These are phyloP conservation scores for Trypethelium eluteriae DNA, from an alignment of 495 filamentous ascomycete genomes.

Conservation along the genomic window DNA sequence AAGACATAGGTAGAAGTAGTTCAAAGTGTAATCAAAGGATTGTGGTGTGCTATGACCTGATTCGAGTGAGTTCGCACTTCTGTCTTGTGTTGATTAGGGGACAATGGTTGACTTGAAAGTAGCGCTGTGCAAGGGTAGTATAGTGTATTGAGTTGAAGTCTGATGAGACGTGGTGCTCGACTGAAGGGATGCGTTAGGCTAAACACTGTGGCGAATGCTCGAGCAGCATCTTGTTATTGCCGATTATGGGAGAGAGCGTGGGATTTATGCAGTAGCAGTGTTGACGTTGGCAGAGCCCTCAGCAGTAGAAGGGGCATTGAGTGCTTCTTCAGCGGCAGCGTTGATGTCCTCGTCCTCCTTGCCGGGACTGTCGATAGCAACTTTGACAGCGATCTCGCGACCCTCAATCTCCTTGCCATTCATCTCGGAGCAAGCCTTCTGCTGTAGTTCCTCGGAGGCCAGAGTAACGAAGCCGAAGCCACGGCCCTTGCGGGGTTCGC, in stretches of 20 bases:
- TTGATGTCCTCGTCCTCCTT: constrained; percentile 80
- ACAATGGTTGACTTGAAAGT: neutral
- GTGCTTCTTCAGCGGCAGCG: constrained; percentile 26
- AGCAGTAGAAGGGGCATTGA: constrained; percentile 23
- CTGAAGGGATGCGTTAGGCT: neutral
- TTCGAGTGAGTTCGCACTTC: neutral
- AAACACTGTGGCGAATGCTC: neutral
- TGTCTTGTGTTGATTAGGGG: neutral
- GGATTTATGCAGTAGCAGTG: constrained; percentile 26
- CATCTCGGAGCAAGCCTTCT: constrained; percentile 96
- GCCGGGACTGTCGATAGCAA: constrained; percentile 97
- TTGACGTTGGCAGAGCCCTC: constrained; percentile 39
- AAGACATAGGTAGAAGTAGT: constrained; percentile 10
- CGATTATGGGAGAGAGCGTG: neutral
- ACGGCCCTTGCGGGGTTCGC: constrained; percentile 97
- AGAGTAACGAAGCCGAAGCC: constrained; percentile 98
- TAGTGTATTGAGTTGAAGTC: neutral
- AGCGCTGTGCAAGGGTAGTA: neutral
- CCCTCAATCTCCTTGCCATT: constrained; percentile 98
- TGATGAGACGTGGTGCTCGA: neutral
- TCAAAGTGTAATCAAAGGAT: neutral
- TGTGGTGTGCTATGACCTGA: neutral
- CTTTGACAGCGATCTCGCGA: constrained; percentile 98
- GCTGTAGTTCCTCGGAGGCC: constrained; percentile 86
- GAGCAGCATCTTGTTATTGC: neutral